phyloP scores from a whole-genome alignment of 148 eudicot genomes.

The Chenopodium album region DNA sequence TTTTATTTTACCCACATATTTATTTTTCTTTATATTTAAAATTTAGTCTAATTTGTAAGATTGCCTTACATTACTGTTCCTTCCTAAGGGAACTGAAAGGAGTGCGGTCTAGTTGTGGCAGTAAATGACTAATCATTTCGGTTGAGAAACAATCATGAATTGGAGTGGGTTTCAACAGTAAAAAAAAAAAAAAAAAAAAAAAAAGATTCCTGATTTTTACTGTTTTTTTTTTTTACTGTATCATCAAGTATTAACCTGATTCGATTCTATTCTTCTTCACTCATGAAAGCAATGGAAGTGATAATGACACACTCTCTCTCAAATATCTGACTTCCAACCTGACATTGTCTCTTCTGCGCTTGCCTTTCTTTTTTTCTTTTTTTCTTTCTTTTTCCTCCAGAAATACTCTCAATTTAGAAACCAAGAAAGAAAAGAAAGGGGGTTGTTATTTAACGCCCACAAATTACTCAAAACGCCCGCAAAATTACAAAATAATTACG shows the following conservation, averaged over 20 bases:
- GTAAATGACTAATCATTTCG: constrained; percentile 48
- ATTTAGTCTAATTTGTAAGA: neutral
- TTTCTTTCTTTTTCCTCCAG: constrained; percentile 9
- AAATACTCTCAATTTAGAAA: neutral
- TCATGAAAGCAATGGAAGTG: constrained; percentile 40
- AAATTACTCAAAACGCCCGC: no score
- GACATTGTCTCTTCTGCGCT: constrained; percentile 34
- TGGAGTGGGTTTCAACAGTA: constrained; percentile 30
- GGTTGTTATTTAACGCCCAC: no score
- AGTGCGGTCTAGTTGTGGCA: constrained; percentile 34
- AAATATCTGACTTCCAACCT: constrained; percentile 18
- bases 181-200: neutral
- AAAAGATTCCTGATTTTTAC: constrained; percentile 40
- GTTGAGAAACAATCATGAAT: constrained; percentile 45
- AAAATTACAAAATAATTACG: no score
- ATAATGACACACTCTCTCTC: constrained; percentile 28
- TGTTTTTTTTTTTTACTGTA: neutral
- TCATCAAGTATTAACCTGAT: constrained; percentile 41
- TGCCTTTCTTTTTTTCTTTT: constrained; percentile 2
- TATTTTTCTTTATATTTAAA: neutral
- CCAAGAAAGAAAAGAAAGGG: neutral
- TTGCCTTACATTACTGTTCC: constrained; percentile 28
- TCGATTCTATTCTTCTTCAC: constrained; percentile 33
- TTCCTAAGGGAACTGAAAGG: constrained; percentile 38
- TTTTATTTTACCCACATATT: neutral